phyloP scores from a whole-genome alignment of 495 filamentous ascomycete species.

The Aspergillus kassunensis region DNA sequence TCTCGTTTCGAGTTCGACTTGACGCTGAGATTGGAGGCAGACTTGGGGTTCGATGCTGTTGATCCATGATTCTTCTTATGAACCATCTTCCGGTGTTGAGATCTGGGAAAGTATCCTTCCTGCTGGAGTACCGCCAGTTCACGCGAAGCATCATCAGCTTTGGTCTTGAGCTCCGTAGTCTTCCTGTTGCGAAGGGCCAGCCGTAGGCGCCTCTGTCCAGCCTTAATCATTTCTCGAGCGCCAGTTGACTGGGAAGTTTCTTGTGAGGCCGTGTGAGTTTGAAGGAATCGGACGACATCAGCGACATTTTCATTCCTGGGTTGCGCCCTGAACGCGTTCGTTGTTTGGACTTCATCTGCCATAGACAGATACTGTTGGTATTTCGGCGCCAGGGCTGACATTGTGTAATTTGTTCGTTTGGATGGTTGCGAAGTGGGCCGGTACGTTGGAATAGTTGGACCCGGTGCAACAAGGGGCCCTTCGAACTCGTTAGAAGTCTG shows the following conservation, averaged over 20 bases:
- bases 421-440: conserved; percentile 28
- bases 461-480: conserved; percentile 36
- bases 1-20: conserved; percentile 34
- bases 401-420: conserved; percentile 28
- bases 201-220: conserved; percentile 40
- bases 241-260: conserved; percentile 12
- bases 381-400: conserved; percentile 25
- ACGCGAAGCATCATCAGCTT: conserved; percentile 26
- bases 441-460: conserved; percentile 39
- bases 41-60: conserved; percentile 9
- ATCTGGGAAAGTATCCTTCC: conserved; percentile 31
- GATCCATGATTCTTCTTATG: conserved; percentile 16
- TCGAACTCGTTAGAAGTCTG: conserved; percentile 27
- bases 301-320: conserved; percentile 31
- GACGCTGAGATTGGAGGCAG: conserved; percentile 17
- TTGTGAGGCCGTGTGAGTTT: conserved; percentile 24
- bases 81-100: conserved; percentile 2
- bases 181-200: conserved; percentile 39
- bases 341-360: conserved; percentile 10
- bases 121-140: conserved; percentile 36
- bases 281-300: conserved; percentile 39
- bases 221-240: conserved; percentile 31
- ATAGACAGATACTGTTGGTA: conserved; percentile 13
- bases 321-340: conserved; percentile 23
- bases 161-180: conserved; percentile 22